Base-by-base conservation (phyloP, 2,329 filamentous ascomycete genomes). In the Trichophyton simii region DNA sequence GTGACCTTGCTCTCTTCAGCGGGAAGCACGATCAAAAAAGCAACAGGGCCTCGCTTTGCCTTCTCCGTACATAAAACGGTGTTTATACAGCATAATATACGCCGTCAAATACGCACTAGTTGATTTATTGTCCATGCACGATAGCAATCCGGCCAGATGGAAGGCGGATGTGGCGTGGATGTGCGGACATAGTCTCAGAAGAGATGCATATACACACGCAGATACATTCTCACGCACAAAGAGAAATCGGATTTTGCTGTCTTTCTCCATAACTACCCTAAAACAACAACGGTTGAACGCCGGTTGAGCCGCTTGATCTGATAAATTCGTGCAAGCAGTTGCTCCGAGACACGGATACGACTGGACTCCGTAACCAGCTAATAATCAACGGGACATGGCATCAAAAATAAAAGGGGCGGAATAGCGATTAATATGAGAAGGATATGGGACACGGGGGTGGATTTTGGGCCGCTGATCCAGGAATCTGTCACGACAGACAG, bases 1-100 rank as follows among this genome's bases (percentile, higher is more conserved):
- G 22, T 54, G 52, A 28, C 52, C 52, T 52, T 55, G 52, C 52
- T 36, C 52, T 36, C 52, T 55, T 55, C 52, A 55, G 52, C 52
- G 31, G 52, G 52, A 44, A 55, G 52, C 28, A 36, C 52, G 52
- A 55, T 55, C n/a, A 28, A 55, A 20, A 28, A 28, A 25, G 28
- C 34, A 38, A 38, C 34, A 44, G n/a, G n/a, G n/a, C 41, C 15
- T 44, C 41, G 3, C 41, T 44, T 44, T 18, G 0, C 46, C 46
- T 52, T 3, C 34, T 11, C 34, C 9, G 9, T 28, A 22, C 11
- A 52, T 25, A 15, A 52, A 28, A 52, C 46, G 46, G 46, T 28
- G 46, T 52, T 28, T 28, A 52, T 52, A 52, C 46, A 28, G 44
- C 44, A 48, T 25, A 48, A 48, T 22, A 52, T 52, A 52, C 46